Evolutionary conservation across 2,329 filamentous ascomycete genomes (phyloP).

Genomic region (Penicillium janthinellum): DNA sequence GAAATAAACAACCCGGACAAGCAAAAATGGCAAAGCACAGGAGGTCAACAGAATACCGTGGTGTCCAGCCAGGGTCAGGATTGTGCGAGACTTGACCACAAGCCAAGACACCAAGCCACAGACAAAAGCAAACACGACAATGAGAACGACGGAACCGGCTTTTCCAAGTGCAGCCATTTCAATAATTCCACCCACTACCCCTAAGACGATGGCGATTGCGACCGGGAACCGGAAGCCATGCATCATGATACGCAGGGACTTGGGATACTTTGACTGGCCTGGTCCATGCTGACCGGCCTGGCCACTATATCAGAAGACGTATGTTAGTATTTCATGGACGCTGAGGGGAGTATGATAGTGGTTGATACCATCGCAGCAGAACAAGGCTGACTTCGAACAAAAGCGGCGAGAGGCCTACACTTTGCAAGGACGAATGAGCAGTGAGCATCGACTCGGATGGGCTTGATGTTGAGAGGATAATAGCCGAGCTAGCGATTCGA

Average conservation of each 20-base stretch:
- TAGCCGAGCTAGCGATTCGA: slow-evolving; percentile 28
- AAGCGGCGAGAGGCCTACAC: slow-evolving; percentile 33
- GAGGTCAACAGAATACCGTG: slow-evolving; percentile 22
- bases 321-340: neutral
- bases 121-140: slow-evolving; percentile 27
- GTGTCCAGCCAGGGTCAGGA: slow-evolving; percentile 22
- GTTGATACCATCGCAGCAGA: slow-evolving; percentile 28
- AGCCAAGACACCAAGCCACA: slow-evolving; percentile 26
- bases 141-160: slow-evolving; percentile 25
- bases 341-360: neutral
- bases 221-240: slow-evolving; percentile 32
- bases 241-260: slow-evolving; percentile 23
- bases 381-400: slow-evolving; percentile 34
- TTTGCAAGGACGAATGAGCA: slow-evolving; percentile 26
- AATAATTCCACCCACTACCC: slow-evolving; percentile 24
- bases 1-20: slow-evolving; percentile 27
- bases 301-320: slow-evolving; percentile 19
- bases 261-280: slow-evolving; percentile 29
- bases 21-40: slow-evolving; percentile 26
- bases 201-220: slow-evolving; percentile 26
- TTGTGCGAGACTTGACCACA: slow-evolving; percentile 17
- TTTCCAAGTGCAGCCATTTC: slow-evolving; percentile 19
- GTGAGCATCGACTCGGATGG: slow-evolving; percentile 24
- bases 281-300: slow-evolving; percentile 30
- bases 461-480: slow-evolving; percentile 24